Base-by-base conservation (phyloP, 257 asterid species). In the Ehretia macrophylla region DNA sequence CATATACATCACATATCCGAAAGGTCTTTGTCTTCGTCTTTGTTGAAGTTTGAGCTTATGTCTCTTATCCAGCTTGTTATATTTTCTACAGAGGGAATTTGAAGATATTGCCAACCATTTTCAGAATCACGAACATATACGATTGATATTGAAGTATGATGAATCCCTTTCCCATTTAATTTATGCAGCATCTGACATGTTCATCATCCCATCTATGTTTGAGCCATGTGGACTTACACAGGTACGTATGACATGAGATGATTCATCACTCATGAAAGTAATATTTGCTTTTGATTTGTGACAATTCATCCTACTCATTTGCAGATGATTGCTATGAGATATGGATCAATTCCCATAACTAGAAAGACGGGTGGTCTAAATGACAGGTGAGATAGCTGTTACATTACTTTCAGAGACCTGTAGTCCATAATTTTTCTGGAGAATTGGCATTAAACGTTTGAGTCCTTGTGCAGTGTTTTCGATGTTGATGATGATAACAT, bases 171-270 rank as follows among this genome's bases (percentile, higher is more conserved):
- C 99, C 32, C 99, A 69, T 72, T 71, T 80, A 60, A 86, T 92
- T 22, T 92, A 77, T 83, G 99, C 97, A 62, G 99, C 95, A 63
- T 76, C 97, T 10, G 99, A 92, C 77, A 84, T 92, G 95, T 64
- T 88, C 60, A 80, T 88, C 78, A 84, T 92, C 72, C 99, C 99
- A 51, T 92, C 97, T 55, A 79, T 92, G 76, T 92, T 92, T 55
- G 97, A 92, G 81, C 99, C 99, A 60, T 92, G 99, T 49, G 99
- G 97, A 71, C 99, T 92, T 32, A 88, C 99, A 38, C 99, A 92
- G 99, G 97, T 88, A 77, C 44, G 58, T 37, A 38, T 54, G 54
- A 49, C 55, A 11, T 0, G 10, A 32, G 0, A 52, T 52, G 57
- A 32, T 52, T 10, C 47, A 42, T 42, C 3, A 23, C 57, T 52